phyloP scores from a whole-genome alignment of 2,329 filamentous ascomycete species.

The Cladosporium austrohemisphaericum region DNA sequence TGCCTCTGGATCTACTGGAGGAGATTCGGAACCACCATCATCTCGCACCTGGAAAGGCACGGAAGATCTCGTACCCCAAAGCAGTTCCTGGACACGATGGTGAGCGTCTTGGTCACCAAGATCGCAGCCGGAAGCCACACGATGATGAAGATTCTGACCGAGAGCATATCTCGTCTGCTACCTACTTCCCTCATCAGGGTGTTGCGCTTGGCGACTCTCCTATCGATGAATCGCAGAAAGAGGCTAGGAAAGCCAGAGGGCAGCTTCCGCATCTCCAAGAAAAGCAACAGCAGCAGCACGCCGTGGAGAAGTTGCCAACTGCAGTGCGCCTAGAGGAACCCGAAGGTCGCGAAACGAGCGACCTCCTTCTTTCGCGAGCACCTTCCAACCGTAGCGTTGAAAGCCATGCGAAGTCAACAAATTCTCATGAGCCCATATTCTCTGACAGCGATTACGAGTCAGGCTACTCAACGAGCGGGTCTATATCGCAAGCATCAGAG shows the following conservation, averaged over 20 bases:
- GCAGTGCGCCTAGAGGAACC: slow-evolving; percentile 58
- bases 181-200: slow-evolving; percentile 74
- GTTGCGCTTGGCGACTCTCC: slow-evolving; percentile 41
- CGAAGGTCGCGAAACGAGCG: slow-evolving; percentile 59
- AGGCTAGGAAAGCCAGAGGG: not conserved
- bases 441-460: slow-evolving; percentile 40
- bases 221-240: slow-evolving; percentile 19
- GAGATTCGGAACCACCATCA: slow-evolving; percentile 55
- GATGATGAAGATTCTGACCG: slow-evolving; percentile 61
- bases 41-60: slow-evolving; percentile 45
- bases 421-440: slow-evolving; percentile 26
- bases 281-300: slow-evolving; percentile 18
- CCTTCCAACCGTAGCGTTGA: not conserved
- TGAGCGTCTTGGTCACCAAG: slow-evolving; percentile 18
- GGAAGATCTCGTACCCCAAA: slow-evolving; percentile 42
- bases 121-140: not conserved
- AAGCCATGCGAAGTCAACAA: slow-evolving; percentile 36
- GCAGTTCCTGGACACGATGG: slow-evolving; percentile 21
- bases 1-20: slow-evolving; percentile 52
- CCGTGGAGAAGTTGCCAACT: slow-evolving; percentile 56
- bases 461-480: slow-evolving; percentile 33
- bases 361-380: slow-evolving; percentile 39
- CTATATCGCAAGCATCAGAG: slow-evolving; percentile 53
- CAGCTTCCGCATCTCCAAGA: slow-evolving; percentile 23
- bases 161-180: slow-evolving; percentile 81